Percentiles rank a stretch among this genome's conserved stretches.
Evolutionary conservation across 768 basidiomycete genomes (phyloP).

Genomic region (Russula earlei): DNA sequence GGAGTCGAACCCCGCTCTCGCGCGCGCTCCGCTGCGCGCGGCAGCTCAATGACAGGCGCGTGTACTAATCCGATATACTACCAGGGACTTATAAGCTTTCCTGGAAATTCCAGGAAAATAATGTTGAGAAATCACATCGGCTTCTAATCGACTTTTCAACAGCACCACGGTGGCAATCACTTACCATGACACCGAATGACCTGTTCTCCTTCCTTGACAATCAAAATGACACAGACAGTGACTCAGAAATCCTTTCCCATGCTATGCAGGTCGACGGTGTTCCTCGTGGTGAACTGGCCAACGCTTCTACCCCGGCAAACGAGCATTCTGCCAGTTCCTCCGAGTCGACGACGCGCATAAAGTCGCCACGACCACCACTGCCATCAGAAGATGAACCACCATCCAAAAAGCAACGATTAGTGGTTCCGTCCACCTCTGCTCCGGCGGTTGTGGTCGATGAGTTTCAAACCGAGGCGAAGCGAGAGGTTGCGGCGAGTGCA

Average conservation of each 20-base stretch:
- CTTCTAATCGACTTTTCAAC: too few relatives aligned
- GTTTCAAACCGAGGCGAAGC: slow-evolving; percentile 88
- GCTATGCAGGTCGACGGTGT: slow-evolving; percentile 8
- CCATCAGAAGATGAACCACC: slow-evolving; percentile 31
- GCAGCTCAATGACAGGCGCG: slow-evolving; percentile 15
- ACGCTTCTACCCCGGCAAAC: slow-evolving; percentile 23
- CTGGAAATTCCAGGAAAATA: too few relatives aligned
- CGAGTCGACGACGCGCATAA: slow-evolving; percentile 3
- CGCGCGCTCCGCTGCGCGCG: too few relatives aligned
- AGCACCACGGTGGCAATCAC: too few relatives aligned
- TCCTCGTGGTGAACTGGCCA: slow-evolving; percentile 18
- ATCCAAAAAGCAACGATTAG: slow-evolving; percentile 51
- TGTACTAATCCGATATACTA: slow-evolving; percentile 23
- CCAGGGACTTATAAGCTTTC: slow-evolving; percentile 6
- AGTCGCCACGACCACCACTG: slow-evolving; percentile 15
- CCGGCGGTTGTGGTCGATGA: slow-evolving; percentile 79
- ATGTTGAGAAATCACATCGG: neutral
- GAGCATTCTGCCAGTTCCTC: slow-evolving; percentile 38
- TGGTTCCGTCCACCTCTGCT: slow-evolving; percentile 36
- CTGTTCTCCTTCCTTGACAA: slow-evolving; percentile 61
- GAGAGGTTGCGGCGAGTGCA: slow-evolving; percentile 83
- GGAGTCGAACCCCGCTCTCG: slow-evolving; percentile 31
- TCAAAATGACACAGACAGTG: slow-evolving; percentile 24
- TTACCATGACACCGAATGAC: slow-evolving; percentile 32
- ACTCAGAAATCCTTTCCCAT: slow-evolving; percentile 25